Evolutionary conservation across 768 basidiomycete species (phyloP), one percentile per base, ranked within the genome.

Genomic region (Boletus rufocinnamomeus): DNA sequence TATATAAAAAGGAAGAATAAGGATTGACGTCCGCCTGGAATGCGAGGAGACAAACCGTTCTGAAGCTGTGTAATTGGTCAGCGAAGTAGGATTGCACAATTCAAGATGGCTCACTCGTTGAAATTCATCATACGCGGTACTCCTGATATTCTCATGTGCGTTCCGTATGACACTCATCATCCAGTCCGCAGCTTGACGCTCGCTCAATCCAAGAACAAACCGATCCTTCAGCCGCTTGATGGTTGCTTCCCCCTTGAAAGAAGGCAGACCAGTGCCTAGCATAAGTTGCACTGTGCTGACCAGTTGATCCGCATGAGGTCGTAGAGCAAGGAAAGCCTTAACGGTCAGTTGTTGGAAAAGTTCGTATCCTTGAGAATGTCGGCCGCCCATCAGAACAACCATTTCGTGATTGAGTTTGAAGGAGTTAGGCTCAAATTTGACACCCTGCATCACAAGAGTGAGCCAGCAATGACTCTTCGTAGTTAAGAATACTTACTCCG

Each of bases 361-460:
- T 56, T 89, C 87, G 74, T 96, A 99, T 21, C 97, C 97, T 74
- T 95, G 91, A 1, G 93, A 95, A 69, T 90, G 83, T 63, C 91
- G 83, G 11, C 97, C 97, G 50, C 97, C 97, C 97, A 99, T 99
- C 34, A 98, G 77, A 16, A 91, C 82, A 19, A 98, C 91, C 97
- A 99, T 99, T 73, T 99, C 97, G 71, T 98, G 95, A 59, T 93
- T 97, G 50, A 99, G 83, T 76, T 99, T 99, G 86, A 99, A 99
- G 13, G 94, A 96, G 70, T 81, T 90, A 0, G 97, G 96, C 69
- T 99, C 97, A 70, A 99, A 99, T 81, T 98, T 99, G 74, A 99
- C 91, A 59, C 97, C 94, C 94, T 94, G 65, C 47, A 40, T 54
- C 19, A 62, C 41, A 21, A 44, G 43, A 46, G n/a, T 63, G 41